Evolutionary conservation across 805 yeast genomes (phyloP), one percentile per base, ranked within the genome.

Genomic region (Metschnikowia gelsemii): DNA sequence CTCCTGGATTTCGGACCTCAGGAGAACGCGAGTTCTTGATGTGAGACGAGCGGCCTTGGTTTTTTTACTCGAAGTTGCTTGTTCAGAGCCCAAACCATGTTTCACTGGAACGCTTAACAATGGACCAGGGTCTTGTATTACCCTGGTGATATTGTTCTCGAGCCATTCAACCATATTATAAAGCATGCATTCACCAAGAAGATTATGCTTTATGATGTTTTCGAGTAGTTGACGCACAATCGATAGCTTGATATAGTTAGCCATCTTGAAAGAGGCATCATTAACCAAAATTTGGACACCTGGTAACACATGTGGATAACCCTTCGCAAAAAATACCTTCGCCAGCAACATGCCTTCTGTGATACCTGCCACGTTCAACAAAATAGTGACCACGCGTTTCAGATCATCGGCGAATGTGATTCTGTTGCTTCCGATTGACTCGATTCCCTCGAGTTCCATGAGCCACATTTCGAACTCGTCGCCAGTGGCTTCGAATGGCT

Each of bases 81-180:
- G 34, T 5, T 24, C 11, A 3, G 34, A 16, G 11, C 4, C 25
- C 11, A 31, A 16, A 4, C 20, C n/a, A 16, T 18, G 11, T 5
- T 17, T 8, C 1, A 8, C n/a, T 5, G 35, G 11, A 7, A 28
- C 13, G 8, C 19, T 22, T 14, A 59, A 35, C 17, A 91, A 69
- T 2, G 82, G 80, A 0, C 96, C 95, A 0, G 98, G 98, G 42
- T 82, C 72, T 30, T 80, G 78, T 8, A 85, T 74, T 11, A 89
- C 70, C 2, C 61, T 59, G 4, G 68, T 62, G 32, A 83, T 63
- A 51, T 85, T 78, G 12, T 76, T 81, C 49, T 84, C 82, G 13
- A 90, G 54, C 90, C 95, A 89, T 47, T 88, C 95, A 37, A 79
- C 67, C n/a, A 87, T 68, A 5, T 80, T 66, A 56, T 70, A 84